Conservation (phyloP, 164 flowering plant species). For the Cinnamomum chago region DNA sequence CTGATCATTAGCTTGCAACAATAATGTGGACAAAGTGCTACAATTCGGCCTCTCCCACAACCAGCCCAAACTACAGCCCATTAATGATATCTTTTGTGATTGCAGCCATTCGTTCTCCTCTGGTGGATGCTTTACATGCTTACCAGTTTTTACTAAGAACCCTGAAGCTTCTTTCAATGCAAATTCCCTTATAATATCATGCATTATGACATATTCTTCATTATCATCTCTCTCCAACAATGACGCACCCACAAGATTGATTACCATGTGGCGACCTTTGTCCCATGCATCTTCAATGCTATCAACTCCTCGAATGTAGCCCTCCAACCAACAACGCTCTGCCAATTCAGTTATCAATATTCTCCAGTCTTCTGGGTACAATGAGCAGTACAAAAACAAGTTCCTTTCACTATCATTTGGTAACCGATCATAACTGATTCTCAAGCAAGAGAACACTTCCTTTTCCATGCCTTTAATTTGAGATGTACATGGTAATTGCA, state of each 20-base stretch:
- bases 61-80: conserved; percentile 10
- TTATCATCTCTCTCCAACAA: conserved; percentile 5
- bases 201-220: conserved; percentile 28
- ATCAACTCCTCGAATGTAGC: conserved; percentile 11
- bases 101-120: conserved; percentile 3
- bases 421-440: conserved; percentile 3
- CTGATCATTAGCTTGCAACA: no score
- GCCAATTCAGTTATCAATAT: conserved; percentile 9
- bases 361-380: conserved; percentile 10
- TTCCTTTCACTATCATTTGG: neutral
- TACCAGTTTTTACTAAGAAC: conserved; percentile 18
- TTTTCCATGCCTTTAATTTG: conserved; percentile 9
- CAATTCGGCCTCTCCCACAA: conserved; percentile 7
- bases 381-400: conserved; percentile 10
- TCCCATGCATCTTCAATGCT: conserved; percentile 12
- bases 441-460: conserved; percentile 4
- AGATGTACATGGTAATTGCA: neutral
- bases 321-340: conserved; percentile 16
- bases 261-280: conserved; percentile 21
- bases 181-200: conserved; percentile 35
- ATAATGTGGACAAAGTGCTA: conserved; percentile 14
- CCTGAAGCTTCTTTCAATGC: conserved; percentile 3
- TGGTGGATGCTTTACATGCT: conserved; percentile 3
- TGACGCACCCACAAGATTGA: conserved; percentile 13
- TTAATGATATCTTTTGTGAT: conserved; percentile 8